Evolutionary conservation across 306 rosid species (phyloP).

Genomic region (Vigna mungo): DNA sequence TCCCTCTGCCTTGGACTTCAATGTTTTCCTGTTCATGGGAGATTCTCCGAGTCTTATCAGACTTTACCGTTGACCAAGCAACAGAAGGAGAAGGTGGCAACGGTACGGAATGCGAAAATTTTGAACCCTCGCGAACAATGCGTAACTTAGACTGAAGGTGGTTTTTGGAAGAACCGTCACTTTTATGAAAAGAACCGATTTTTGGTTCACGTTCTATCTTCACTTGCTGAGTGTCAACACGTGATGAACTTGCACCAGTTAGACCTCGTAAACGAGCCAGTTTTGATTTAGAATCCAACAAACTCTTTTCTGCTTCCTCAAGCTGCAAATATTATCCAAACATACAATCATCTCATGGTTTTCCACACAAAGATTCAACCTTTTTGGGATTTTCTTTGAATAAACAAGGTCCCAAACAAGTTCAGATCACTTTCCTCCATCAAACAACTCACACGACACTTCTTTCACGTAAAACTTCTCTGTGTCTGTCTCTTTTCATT

Average conservation of each 20-base stretch:
- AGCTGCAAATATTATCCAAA: slow-evolving; percentile 59
- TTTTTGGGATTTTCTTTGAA: not conserved
- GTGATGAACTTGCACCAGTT: slow-evolving; percentile 19
- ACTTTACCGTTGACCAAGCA: not conserved
- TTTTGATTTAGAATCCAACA: slow-evolving; percentile 57
- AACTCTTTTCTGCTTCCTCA: slow-evolving; percentile 61
- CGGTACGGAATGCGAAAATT: slow-evolving; percentile 39
- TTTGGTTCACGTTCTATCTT: slow-evolving; percentile 59
- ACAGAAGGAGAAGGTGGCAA: not conserved
- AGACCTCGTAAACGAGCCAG: slow-evolving; percentile 63
- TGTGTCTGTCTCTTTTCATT: not conserved
- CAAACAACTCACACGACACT: not conserved
- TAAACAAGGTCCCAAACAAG: not conserved
- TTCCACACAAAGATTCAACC: slow-evolving; percentile 9
- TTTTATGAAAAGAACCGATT: slow-evolving; percentile 42
- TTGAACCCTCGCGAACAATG: slow-evolving; percentile 35
- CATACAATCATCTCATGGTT: slow-evolving; percentile 33
- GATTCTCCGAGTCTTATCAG: no score
- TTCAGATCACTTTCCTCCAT: not conserved
- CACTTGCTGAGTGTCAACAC: slow-evolving; percentile 40
- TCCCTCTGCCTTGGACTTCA: slow-evolving; percentile 57
- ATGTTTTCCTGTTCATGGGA: slow-evolving; percentile 29
- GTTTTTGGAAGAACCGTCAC: slow-evolving; percentile 45
- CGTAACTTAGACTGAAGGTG: slow-evolving; percentile 37
- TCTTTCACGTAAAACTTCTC: not conserved